Conservation (phyloP, 1,284 basidiomycete genomes). For the Phylloporus sp. region DNA sequence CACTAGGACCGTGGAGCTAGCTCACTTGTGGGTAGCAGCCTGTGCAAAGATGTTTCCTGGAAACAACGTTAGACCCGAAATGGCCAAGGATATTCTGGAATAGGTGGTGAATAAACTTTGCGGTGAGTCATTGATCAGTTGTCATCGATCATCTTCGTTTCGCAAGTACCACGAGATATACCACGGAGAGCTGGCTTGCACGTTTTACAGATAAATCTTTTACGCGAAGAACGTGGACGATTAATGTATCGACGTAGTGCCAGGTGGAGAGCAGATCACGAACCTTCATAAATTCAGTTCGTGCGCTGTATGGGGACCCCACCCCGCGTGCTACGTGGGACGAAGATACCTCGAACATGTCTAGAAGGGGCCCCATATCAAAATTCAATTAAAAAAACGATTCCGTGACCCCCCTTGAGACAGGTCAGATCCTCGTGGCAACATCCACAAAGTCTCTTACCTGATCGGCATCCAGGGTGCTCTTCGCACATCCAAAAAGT, state of each 20-base stretch:
- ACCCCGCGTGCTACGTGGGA: background rate
- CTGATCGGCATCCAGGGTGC: conserved; percentile 2
- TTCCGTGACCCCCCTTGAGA: background rate
- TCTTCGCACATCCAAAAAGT: conserved; percentile 1
- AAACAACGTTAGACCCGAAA: background rate
- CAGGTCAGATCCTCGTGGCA: background rate
- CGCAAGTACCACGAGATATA: too few species aligned
- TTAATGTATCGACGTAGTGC: background rate
- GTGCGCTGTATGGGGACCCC: background rate
- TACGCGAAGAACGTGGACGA: background rate
- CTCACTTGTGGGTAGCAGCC: too few species aligned
- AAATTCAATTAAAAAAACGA: background rate
- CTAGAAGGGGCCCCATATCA: background rate
- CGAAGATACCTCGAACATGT: background rate
- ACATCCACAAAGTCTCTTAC: background rate
- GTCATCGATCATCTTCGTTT: too few species aligned
- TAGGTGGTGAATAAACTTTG: background rate
- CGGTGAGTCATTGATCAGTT: background rate
- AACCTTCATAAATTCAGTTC: background rate
- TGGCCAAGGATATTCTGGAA: background rate
- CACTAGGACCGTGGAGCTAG: background rate
- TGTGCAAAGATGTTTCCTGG: too few species aligned
- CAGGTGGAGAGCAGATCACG: background rate
- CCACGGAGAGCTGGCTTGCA: background rate
- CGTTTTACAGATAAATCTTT: background rate